A percentile compares a stretch with the other conserved stretches of the same genome.
Evolutionary conservation across 306 rosid genomes (phyloP).

Genomic region (Aeschynomene evenia): DNA sequence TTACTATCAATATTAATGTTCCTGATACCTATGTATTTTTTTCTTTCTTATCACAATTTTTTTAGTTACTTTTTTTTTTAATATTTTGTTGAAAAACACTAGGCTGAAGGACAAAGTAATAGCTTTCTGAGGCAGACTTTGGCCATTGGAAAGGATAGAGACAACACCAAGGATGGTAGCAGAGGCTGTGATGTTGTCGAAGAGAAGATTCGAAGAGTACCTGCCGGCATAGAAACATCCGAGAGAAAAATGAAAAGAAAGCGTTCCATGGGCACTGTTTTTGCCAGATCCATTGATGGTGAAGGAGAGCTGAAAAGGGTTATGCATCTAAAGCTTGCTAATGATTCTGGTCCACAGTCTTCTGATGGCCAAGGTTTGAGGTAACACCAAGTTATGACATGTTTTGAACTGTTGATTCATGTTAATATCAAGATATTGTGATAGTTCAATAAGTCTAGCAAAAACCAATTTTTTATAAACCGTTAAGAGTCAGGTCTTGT

Average conservation of each 20-base stretch:
- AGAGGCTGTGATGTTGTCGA: constrained; percentile 67
- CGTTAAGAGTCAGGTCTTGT: neutral
- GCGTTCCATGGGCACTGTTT: constrained; percentile 62
- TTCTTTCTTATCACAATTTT: constrained; percentile 1
- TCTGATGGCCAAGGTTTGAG: constrained; percentile 65
- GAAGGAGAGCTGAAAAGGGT: constrained; percentile 66
- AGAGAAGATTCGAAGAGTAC: constrained; percentile 72
- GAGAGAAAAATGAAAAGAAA: constrained; percentile 78
- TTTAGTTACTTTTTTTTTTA: neutral
- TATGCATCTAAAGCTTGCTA: constrained; percentile 60
- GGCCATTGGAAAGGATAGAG: constrained; percentile 61
- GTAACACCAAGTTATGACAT: constrained; percentile 40
- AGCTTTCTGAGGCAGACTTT: constrained; percentile 53
- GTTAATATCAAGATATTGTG: neutral
- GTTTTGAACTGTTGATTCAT: constrained; percentile 27
- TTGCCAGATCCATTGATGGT: constrained; percentile 56
- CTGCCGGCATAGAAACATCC: constrained; percentile 74
- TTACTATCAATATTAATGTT: neutral
- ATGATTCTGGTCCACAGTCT: constrained; percentile 52
- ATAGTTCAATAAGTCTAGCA: neutral
- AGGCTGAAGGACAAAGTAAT: constrained; percentile 69
- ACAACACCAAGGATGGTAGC: constrained; percentile 50
- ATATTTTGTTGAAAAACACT: constrained; percentile 27
- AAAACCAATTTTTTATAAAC: neutral
- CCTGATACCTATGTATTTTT: neutral